Conservation (phyloP, 2,329 filamentous ascomycete genomes). For the Domatiomyces globalis region DNA sequence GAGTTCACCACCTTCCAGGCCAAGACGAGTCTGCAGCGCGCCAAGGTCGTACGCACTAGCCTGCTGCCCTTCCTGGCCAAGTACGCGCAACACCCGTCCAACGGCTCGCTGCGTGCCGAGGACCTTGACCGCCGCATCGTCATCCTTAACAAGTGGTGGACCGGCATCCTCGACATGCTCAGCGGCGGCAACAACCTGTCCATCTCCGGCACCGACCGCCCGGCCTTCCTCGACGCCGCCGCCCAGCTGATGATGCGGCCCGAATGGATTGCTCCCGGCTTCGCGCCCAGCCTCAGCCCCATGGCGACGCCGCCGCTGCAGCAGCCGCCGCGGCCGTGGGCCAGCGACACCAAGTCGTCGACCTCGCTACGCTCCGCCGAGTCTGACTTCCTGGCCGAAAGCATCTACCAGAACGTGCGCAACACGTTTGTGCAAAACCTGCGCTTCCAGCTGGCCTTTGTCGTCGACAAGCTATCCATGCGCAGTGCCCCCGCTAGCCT, state of each 20-base stretch:
- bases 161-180: conserved; percentile 63
- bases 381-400: conserved; percentile 56
- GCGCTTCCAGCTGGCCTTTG: conserved; percentile 66
- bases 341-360: conserved; percentile 38
- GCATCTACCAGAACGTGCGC: conserved; percentile 74
- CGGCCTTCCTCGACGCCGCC: conserved; percentile 62
- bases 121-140: conserved; percentile 67
- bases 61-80: conserved; percentile 65
- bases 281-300: conserved; percentile 33
- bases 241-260: conserved; percentile 73
- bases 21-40: conserved; percentile 60
- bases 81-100: conserved; percentile 54
- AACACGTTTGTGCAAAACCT: conserved; percentile 77
- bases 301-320: neutral
- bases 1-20: conserved; percentile 50
- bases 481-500: conserved; percentile 56
- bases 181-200: conserved; percentile 61
- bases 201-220: conserved; percentile 70
- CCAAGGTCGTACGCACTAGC: conserved; percentile 55
- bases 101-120: conserved; percentile 53
- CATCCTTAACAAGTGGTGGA: conserved; percentile 87
- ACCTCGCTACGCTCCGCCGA: conserved; percentile 47
- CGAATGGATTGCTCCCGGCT: conserved; percentile 68
- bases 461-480: conserved; percentile 78
- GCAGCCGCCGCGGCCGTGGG: conserved; percentile 23